phyloP scores from a whole-genome alignment of 805 yeast species.

The Candida palmyrensis region DNA sequence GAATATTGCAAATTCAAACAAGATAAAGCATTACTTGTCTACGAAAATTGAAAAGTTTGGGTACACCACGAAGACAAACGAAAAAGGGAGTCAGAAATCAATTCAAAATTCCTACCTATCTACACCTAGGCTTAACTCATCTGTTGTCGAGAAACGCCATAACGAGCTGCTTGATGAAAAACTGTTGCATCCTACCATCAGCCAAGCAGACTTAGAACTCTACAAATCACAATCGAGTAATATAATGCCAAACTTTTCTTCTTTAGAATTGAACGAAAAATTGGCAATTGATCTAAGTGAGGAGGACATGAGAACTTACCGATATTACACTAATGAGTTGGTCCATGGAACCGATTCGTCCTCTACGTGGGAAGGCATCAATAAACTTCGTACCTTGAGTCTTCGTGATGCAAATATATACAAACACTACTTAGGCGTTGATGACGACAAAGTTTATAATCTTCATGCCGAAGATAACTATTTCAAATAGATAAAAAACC shows the following conservation, averaged over 20 bases:
- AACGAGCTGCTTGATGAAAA: slow-evolving; percentile 2
- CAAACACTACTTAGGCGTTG: slow-evolving; percentile 19
- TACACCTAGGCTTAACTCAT: not conserved
- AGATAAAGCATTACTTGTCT: slow-evolving; percentile 17
- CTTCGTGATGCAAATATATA: slow-evolving; percentile 16
- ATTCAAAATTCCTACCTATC: slow-evolving; percentile 1
- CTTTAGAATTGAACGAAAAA: not conserved
- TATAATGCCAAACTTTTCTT: not conserved
- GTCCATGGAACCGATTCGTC: slow-evolving; percentile 2
- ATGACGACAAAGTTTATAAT: slow-evolving; percentile 14
- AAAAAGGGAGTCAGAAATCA: not conserved
- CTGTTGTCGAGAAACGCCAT: not conserved
- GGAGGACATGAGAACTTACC: slow-evolving; percentile 11
- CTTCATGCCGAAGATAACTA: slow-evolving; percentile 26
- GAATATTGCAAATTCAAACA: slow-evolving; percentile 13
- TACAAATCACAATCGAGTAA: slow-evolving; percentile 9
- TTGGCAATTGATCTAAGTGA: not conserved
- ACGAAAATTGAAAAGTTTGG: slow-evolving; percentile 20
- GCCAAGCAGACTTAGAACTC: slow-evolving; percentile 6
- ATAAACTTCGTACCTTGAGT: slow-evolving; percentile 6
- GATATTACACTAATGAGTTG: slow-evolving; percentile 8
- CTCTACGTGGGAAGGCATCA: not conserved
- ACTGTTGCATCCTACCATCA: slow-evolving; percentile 1
- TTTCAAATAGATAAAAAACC: slow-evolving; percentile 10
- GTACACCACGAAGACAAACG: slow-evolving; percentile 6